A percentile compares a stretch with the other conserved stretches of the same genome.
phyloP scores from a whole-genome alignment of 345 rosid species.

The Hibiscus trionum region DNA sequence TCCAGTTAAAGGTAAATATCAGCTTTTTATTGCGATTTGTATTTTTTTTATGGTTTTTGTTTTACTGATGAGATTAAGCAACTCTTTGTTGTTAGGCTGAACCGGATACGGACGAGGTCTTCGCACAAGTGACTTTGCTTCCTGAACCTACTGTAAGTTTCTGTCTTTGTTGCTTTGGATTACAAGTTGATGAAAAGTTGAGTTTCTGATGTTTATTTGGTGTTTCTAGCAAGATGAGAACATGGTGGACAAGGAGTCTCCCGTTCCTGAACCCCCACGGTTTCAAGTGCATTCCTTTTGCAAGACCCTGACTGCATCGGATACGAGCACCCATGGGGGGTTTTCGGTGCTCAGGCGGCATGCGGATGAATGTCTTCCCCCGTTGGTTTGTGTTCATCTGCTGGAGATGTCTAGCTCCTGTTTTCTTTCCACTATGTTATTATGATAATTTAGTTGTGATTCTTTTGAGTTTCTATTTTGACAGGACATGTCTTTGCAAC shows the following conservation, averaged over 20 bases:
- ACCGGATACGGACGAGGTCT: background rate
- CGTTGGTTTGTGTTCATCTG: slow-evolving; percentile 35
- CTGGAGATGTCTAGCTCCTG: background rate
- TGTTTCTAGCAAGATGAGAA: background rate
- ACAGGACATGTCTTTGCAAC: slow-evolving; percentile 58
- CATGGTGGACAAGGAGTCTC: background rate
- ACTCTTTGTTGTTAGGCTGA: background rate
- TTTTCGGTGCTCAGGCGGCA: slow-evolving; percentile 56
- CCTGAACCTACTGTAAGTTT: background rate
- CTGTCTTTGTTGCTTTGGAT: background rate
- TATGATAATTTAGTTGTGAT: background rate
- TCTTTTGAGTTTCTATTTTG: background rate
- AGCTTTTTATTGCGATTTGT: too few relatives aligned
- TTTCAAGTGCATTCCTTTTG: background rate
- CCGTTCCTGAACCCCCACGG: background rate
- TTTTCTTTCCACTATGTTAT: background rate
- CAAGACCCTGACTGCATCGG: background rate
- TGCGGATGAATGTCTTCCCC: slow-evolving; percentile 60
- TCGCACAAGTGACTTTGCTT: background rate
- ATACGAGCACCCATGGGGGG: slow-evolving; percentile 38
- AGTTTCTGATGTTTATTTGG: background rate
- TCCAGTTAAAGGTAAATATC: background rate
- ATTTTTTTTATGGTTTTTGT: too few relatives aligned
- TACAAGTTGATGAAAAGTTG: background rate
- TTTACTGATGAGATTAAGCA: too few relatives aligned